These are phyloP conservation scores for Ceratobasidium sp. DNA, from an alignment of 1,284 basidiomycete genomes.

Conservation along the genomic window DNA sequence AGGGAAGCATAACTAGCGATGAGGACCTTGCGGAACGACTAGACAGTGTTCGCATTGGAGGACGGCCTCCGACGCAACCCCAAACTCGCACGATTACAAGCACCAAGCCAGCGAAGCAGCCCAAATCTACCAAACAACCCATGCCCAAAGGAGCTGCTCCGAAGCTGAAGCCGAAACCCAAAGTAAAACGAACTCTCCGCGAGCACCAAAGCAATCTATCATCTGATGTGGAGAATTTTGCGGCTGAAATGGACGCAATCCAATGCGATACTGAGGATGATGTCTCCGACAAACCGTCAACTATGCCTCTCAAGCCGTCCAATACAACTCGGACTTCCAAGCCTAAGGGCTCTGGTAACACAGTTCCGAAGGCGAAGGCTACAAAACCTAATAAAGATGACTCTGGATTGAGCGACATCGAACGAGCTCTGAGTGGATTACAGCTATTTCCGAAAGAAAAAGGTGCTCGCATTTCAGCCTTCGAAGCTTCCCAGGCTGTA, in stretches of 20 bases:
- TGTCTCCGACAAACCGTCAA: neutral
- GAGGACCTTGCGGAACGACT: neutral
- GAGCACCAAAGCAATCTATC: neutral
- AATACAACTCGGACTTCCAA: neutral
- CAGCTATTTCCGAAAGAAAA: neutral
- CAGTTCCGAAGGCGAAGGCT: neutral
- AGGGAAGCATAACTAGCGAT: neutral
- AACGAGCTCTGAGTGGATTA: constrained; percentile 13
- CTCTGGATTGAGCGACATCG: constrained; percentile 1
- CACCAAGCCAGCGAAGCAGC: neutral
- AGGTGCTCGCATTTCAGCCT: neutral
- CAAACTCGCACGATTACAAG: neutral
- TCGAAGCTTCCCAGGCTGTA: neutral
- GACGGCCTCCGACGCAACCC: neutral
- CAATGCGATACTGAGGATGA: constrained; percentile 30
- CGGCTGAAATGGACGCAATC: constrained; percentile 43
- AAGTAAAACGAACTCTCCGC: neutral
- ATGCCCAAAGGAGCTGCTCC: constrained; percentile 5
- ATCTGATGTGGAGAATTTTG: constrained; percentile 42
- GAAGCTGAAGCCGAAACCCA: neutral
- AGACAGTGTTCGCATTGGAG: neutral
- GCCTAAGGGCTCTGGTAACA: neutral
- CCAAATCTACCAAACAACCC: neutral
- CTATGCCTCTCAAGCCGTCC: neutral
- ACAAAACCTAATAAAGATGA: neutral